Evolutionary conservation across 2,329 filamentous ascomycete genomes (phyloP).

Genomic region (Trichoderma hamatum): DNA sequence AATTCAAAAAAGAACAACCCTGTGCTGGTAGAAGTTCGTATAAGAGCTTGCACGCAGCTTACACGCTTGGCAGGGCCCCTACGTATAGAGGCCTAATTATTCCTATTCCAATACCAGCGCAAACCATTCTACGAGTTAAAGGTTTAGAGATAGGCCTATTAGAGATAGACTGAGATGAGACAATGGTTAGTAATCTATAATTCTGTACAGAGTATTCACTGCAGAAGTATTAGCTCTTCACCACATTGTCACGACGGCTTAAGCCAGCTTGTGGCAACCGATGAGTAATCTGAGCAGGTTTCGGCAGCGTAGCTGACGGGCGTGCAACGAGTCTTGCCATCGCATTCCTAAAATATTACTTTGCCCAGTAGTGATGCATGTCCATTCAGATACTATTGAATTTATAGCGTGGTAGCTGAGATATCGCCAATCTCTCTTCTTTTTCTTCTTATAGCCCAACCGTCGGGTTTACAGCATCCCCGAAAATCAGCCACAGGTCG

Average conservation of each 20-base stretch:
- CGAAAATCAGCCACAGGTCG: not conserved
- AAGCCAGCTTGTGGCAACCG: not conserved
- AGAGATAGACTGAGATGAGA: not conserved
- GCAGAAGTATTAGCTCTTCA: not conserved
- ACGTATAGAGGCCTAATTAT: not conserved
- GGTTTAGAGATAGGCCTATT: not conserved
- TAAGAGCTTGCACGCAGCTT: slow-evolving; percentile 1
- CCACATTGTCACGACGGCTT: not conserved
- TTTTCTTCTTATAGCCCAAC: not conserved
- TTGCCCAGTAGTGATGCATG: not conserved
- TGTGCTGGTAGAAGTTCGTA: not conserved
- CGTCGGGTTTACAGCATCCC: not conserved
- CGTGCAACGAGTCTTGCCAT: not conserved
- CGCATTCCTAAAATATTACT: slow-evolving; percentile 1
- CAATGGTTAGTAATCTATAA: not conserved
- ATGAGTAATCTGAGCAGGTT: not conserved
- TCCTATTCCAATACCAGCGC: not conserved
- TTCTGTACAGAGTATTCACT: not conserved
- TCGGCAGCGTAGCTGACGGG: not conserved
- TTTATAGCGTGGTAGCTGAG: not conserved
- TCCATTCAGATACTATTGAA: not conserved
- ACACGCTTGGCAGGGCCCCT: not conserved
- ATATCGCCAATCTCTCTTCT: not conserved
- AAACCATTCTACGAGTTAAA: not conserved
- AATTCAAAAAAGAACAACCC: not conserved